Evolutionary conservation across 2,329 filamentous ascomycete genomes (phyloP), one percentile per base, ranked within the genome.

Genomic region (Fusarium sp.): DNA sequence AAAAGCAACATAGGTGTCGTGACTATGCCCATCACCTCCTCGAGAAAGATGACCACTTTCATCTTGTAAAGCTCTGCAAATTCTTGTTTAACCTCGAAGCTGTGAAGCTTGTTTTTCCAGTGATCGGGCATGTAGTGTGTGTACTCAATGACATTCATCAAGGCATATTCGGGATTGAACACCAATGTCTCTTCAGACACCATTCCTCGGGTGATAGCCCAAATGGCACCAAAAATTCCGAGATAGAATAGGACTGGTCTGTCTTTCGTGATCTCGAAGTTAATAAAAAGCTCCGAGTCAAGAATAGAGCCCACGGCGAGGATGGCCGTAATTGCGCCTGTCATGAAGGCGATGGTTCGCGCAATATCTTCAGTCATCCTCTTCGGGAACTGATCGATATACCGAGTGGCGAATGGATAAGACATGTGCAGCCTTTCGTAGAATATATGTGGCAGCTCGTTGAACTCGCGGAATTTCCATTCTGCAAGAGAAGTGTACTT

Each of bases 401-500:
- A 99, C 54, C 94, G 90, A 39, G 93, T 94, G 5, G 96, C 96
- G 80, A 94, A 98, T 0, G 96, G 95, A 79, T 96, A 95, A 1
- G 96, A 98, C 93, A 98, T 97, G 74, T 97, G 95, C 47, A 96
- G 87, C 26, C 96, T 91, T 73, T 96, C 93, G 69, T 95, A 90
- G 78, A 98, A 99, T 5, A 98, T 87, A 82, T 99, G 96, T 64
- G 93, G 92, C 3, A 99, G 87, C 82, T 99, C 96, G 79, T 99
- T 99, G 87, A 98, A 99, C 81, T 98, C 96, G 54, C 96, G 92
- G 73, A 99, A 98, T 79, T 98, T 98, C 96, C 96, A 99, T 81
- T 98, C 93, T 0, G 96, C 96, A 57, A 98, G 89, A 3, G 95
- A 94, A 0, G 96, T 98, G 80, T 98, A 99, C 74, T 95, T 92